A percentile compares a stretch with the other conserved stretches of the same genome.
Evolutionary conservation across 495 filamentous ascomycete species (phyloP).

Genomic region (Parmelia sp.): DNA sequence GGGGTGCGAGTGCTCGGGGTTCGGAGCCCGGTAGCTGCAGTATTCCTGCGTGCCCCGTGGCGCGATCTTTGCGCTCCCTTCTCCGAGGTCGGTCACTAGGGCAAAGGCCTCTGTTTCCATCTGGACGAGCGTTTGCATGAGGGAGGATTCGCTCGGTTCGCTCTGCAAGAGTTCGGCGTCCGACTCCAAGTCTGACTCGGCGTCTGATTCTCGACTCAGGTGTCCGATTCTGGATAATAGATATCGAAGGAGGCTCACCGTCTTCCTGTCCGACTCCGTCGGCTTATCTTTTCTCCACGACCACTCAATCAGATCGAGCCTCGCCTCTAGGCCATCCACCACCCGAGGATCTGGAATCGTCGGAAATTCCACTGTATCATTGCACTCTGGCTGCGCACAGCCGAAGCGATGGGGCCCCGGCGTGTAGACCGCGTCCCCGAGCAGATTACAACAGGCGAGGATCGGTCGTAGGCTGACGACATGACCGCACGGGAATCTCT

Average conservation of each 20-base stretch:
- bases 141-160: not conserved
- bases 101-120: not conserved
- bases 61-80: not conserved
- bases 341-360: not conserved
- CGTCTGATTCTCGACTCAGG: not conserved
- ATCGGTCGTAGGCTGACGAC: not conserved
- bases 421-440: not conserved
- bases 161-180: not conserved
- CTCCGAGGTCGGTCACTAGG: not conserved
- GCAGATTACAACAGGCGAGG: not conserved
- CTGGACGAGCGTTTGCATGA: not conserved
- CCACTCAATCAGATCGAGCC: not conserved
- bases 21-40: not conserved
- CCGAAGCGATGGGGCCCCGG: not conserved
- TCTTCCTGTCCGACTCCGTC: not conserved
- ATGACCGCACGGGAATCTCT: not conserved
- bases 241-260: not conserved
- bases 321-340: not conserved
- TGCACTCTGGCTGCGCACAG: not conserved
- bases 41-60: not conserved
- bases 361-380: not conserved
- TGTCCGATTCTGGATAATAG: not conserved
- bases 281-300: not conserved
- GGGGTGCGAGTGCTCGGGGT: too few species aligned
- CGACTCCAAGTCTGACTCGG: not conserved